phyloP scores from a whole-genome alignment of 129 eudicot genomes.

The Heracleum sosnowskyi region DNA sequence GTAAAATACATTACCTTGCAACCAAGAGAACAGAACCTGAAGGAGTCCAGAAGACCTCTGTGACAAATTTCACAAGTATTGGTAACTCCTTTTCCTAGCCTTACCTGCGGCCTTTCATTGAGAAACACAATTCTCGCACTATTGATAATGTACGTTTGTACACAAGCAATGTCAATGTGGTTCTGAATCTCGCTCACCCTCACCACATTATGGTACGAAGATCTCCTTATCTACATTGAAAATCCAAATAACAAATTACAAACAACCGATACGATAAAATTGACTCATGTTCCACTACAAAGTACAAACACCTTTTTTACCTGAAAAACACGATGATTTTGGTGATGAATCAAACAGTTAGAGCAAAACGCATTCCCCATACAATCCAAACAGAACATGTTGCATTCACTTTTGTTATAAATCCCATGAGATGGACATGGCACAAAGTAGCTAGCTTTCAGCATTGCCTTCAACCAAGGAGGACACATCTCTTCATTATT shows the following conservation, averaged over 20 bases:
- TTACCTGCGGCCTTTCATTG: not conserved
- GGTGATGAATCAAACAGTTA: slow-evolving; percentile 28
- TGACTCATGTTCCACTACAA: not conserved
- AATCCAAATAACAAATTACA: not conserved
- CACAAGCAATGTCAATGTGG: not conserved
- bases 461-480: slow-evolving; percentile 2
- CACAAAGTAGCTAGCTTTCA: slow-evolving; percentile 34
- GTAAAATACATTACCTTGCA: not conserved
- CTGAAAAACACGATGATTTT: not conserved
- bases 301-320: not conserved
- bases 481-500: not conserved
- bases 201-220: slow-evolving; percentile 3
- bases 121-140: not conserved
- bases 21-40: not conserved
- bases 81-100: not conserved
- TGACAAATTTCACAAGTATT: not conserved
- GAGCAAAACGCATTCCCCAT: slow-evolving; percentile 39
- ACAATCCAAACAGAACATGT: slow-evolving; percentile 47
- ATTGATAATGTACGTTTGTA: not conserved
- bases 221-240: not conserved
- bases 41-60: not conserved
- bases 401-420: slow-evolving; percentile 40
- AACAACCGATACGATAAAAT: not conserved
- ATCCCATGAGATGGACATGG: slow-evolving; percentile 39
- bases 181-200: not conserved